Conservation (phyloP, 139 green algal genomes). For the Tetraselmis chui region DNA sequence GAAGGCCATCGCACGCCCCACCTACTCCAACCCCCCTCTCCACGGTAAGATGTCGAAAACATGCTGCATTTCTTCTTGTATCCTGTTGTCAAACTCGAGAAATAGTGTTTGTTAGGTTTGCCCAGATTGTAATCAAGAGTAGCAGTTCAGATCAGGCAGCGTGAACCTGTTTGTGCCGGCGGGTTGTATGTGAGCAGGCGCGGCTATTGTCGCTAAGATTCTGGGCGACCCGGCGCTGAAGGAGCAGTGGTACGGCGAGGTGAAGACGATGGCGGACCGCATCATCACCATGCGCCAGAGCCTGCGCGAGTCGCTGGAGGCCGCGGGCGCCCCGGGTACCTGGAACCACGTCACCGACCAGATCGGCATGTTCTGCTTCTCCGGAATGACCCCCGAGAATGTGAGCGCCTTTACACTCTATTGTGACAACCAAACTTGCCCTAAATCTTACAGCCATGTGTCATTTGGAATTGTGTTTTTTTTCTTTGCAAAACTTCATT, state of each 20-base stretch:
- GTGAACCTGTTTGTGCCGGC: too few relatives aligned
- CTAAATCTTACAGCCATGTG: too few relatives aligned
- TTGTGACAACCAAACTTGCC: too few relatives aligned
- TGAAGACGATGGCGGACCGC: conserved; percentile 79
- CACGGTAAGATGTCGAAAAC: too few relatives aligned
- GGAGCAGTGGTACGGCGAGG: conserved; percentile 69
- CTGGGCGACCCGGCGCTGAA: conserved; percentile 63
- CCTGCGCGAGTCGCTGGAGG: conserved; percentile 61
- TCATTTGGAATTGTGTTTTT: too few relatives aligned
- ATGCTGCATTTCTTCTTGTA: too few relatives aligned
- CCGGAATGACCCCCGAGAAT: conserved; percentile 43
- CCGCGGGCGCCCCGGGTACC: conserved; percentile 33
- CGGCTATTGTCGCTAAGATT: conserved; percentile 64
- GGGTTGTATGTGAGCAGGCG: too few relatives aligned
- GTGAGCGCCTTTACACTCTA: neutral
- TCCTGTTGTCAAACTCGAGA: too few relatives aligned
- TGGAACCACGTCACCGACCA: conserved; percentile 82
- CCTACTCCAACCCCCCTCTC: conserved; percentile 77
- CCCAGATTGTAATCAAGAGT: too few relatives aligned
- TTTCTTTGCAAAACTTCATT: too few relatives aligned
- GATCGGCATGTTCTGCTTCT: conserved; percentile 89
- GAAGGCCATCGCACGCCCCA: conserved; percentile 51
- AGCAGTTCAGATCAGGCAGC: too few relatives aligned
- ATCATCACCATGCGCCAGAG: conserved; percentile 80
- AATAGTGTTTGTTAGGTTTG: too few relatives aligned